Evolutionary conservation across 192 early-diverging fungal genomes (phyloP).

Genomic region (Lobulomyces angularis): DNA sequence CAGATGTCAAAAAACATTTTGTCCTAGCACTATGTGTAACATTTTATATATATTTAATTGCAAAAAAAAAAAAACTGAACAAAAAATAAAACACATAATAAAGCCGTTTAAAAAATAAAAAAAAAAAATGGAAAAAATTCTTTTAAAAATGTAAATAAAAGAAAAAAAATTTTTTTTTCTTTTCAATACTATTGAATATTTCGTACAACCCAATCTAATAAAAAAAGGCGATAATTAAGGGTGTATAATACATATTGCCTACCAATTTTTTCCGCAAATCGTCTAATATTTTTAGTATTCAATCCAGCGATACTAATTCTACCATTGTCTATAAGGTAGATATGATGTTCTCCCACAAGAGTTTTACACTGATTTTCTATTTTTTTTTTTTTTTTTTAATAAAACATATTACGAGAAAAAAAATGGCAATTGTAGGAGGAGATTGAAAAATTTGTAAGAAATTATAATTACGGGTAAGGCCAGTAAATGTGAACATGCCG

Average conservation of each 20-base stretch:
- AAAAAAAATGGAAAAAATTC: too few relatives aligned
- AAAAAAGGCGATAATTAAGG: too few relatives aligned
- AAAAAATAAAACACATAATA: slow-evolving; percentile 2
- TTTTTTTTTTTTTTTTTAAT: slow-evolving; percentile 3
- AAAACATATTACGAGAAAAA: background rate
- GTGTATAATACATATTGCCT: too few relatives aligned
- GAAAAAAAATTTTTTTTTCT: too few relatives aligned
- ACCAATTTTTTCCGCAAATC: slow-evolving; percentile 80
- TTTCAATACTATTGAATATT: slow-evolving; percentile 30
- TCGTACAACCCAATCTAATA: slow-evolving; percentile 85
- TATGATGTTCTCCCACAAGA: slow-evolving; percentile 73
- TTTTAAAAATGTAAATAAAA: too few relatives aligned
- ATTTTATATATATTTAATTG: too few relatives aligned
- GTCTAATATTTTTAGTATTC: slow-evolving; percentile 71
- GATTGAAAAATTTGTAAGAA: slow-evolving; percentile 4
- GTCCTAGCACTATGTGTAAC: too few relatives aligned
- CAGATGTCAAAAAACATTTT: too few relatives aligned
- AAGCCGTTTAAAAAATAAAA: background rate
- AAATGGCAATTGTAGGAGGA: background rate
- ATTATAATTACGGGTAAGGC: slow-evolving; percentile 42
- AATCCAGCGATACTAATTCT: slow-evolving; percentile 93
- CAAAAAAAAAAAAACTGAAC: slow-evolving; percentile 3
- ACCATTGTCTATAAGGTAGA: slow-evolving; percentile 91
- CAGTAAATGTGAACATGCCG: slow-evolving; percentile 98
- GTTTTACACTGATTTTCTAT: slow-evolving; percentile 58